Conservation (phyloP, 352 stramenopile genomes). For the Phytopythium chamaehyphon region DNA sequence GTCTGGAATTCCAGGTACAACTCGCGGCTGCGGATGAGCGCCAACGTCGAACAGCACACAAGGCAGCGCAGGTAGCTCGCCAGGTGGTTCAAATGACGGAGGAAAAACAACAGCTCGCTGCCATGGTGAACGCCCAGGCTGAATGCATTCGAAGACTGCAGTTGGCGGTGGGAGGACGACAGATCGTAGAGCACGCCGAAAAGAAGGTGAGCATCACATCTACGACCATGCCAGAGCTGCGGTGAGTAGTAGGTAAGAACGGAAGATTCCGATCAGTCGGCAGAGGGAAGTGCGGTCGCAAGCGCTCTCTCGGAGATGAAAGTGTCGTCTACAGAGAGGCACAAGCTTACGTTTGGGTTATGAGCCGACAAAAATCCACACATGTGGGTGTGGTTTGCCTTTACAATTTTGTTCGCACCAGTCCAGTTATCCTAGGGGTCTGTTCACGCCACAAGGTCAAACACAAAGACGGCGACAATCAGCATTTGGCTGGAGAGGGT, state of each 20-base stretch:
- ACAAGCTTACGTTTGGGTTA: slow-evolving; percentile 3
- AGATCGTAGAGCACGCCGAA: slow-evolving; percentile 24
- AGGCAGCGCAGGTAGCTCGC: slow-evolving; percentile 27
- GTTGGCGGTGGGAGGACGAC: slow-evolving; percentile 37
- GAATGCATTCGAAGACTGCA: slow-evolving; percentile 50
- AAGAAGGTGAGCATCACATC: not conserved
- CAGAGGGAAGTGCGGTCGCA: slow-evolving; percentile 3
- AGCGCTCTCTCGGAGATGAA: not conserved
- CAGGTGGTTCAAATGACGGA: slow-evolving; percentile 39
- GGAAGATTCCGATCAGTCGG: no score
- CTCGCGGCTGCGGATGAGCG: slow-evolving; percentile 46
- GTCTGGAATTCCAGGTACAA: slow-evolving; percentile 38
- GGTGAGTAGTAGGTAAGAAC: slow-evolving; percentile 15
- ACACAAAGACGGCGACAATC: not conserved
- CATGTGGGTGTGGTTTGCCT: slow-evolving; percentile 2
- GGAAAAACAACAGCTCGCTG: slow-evolving; percentile 43
- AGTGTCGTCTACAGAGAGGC: not conserved
- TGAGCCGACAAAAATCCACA: slow-evolving; percentile 5
- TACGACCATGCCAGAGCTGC: not conserved
- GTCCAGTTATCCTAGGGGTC: no score
- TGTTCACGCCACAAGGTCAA: not conserved
- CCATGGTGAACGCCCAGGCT: slow-evolving; percentile 29
- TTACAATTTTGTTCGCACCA: no score
- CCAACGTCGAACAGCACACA: slow-evolving; percentile 34
- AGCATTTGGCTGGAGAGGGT: no score